phyloP scores from a whole-genome alignment of 2,329 filamentous ascomycete genomes.

The Whalleya microplaca region DNA sequence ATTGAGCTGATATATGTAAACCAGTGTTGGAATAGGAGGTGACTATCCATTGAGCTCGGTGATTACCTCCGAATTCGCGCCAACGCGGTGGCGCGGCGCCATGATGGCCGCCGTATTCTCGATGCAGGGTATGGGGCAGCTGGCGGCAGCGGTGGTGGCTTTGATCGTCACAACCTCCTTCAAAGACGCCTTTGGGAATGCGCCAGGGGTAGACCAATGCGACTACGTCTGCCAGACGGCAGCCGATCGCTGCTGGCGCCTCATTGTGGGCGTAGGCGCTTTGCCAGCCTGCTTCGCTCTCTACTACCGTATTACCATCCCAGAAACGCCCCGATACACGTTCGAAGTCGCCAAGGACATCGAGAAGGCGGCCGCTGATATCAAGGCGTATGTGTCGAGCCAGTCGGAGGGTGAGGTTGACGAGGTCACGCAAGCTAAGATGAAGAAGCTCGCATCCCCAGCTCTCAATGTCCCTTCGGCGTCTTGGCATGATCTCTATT shows the following conservation, averaged over 20 bases:
- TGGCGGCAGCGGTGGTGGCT: constrained; percentile 70
- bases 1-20: constrained; percentile 12
- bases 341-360: constrained; percentile 79
- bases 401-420: constrained; percentile 53
- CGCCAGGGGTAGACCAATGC: constrained; percentile 53
- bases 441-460: constrained; percentile 55
- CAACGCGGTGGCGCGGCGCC: constrained; percentile 78
- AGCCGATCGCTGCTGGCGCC: constrained; percentile 81
- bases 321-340: constrained; percentile 82
- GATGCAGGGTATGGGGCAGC: constrained; percentile 84
- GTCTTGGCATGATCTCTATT: constrained; percentile 68
- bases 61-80: constrained; percentile 84
- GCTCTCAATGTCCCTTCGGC: constrained; percentile 68
- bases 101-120: constrained; percentile 86
- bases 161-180: constrained; percentile 70
- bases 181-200: constrained; percentile 51
- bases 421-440: constrained; percentile 52
- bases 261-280: constrained; percentile 79
- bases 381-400: constrained; percentile 61
- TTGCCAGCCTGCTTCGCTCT: constrained; percentile 77
- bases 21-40: constrained; percentile 74
- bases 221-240: constrained; percentile 66
- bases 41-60: constrained; percentile 82
- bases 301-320: constrained; percentile 86
- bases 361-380: constrained; percentile 74